Evolutionary conservation across 495 filamentous ascomycete genomes (phyloP).

Genomic region (Sordaria brevicollis): DNA sequence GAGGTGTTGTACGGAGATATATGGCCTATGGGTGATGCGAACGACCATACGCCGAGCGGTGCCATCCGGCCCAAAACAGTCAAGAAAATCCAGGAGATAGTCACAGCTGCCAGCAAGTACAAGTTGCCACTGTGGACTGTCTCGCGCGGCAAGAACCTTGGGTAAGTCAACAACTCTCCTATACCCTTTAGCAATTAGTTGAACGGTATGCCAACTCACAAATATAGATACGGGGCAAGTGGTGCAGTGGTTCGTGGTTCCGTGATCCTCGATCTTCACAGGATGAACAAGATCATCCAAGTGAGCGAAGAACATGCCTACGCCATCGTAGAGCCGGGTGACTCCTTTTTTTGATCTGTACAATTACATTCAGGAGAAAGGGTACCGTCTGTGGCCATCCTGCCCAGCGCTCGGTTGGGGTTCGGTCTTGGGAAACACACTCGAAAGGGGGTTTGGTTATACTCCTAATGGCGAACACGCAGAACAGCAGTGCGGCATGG

Average conservation of each 20-base stretch:
- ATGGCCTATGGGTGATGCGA: background rate
- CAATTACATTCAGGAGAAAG: constrained; percentile 31
- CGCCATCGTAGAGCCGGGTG: constrained; percentile 43
- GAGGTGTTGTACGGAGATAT: background rate
- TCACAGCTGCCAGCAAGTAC: constrained; percentile 27
- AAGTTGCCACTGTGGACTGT: constrained; percentile 36
- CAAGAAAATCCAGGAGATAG: constrained; percentile 3
- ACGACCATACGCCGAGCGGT: background rate
- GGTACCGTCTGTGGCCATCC: constrained; percentile 38
- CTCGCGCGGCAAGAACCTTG: constrained; percentile 39
- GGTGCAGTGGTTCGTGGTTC: constrained; percentile 37
- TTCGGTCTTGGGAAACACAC: constrained; percentile 42
- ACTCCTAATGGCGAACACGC: constrained; percentile 39
- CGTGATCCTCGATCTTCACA: constrained; percentile 40
- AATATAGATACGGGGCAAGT: constrained; percentile 41
- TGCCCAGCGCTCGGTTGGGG: constrained; percentile 44
- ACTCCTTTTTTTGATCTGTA: constrained; percentile 43
- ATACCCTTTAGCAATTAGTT: background rate
- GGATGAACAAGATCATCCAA: constrained; percentile 44
- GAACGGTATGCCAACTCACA: constrained; percentile 1
- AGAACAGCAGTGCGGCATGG: constrained; percentile 35
- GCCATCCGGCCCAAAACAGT: constrained; percentile 5
- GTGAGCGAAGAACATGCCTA: constrained; percentile 42
- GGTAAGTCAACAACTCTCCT: constrained; percentile 9
- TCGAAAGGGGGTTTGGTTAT: constrained; percentile 30